These are phyloP conservation scores for Phytophthora citrophthora DNA, from an alignment of 352 stramenopile species.

Conservation along the genomic window DNA sequence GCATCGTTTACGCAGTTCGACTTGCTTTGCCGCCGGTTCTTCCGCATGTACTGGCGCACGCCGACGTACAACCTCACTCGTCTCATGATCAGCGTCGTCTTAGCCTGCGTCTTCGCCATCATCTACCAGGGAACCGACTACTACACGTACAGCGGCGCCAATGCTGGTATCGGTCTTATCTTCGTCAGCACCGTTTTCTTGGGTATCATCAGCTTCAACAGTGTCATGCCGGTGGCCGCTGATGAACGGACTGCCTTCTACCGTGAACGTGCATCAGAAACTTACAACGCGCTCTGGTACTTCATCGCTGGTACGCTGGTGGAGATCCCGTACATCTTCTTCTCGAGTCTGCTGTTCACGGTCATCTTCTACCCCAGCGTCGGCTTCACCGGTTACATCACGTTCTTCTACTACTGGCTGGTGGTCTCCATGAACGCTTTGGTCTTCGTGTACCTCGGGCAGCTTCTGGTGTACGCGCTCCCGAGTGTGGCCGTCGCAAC, in stretches of 20 bases:
- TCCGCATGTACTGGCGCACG: slow-evolving; percentile 77
- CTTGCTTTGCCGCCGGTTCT: slow-evolving; percentile 44
- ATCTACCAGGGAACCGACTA: slow-evolving; percentile 71
- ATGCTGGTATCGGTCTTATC: slow-evolving; percentile 76
- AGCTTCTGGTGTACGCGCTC: slow-evolving; percentile 53
- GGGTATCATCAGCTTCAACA: slow-evolving; percentile 46
- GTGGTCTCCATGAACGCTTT: slow-evolving; percentile 51
- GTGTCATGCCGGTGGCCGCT: slow-evolving; percentile 26
- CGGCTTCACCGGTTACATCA: slow-evolving; percentile 47
- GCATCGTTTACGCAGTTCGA: slow-evolving; percentile 32
- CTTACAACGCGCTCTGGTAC: slow-evolving; percentile 82
- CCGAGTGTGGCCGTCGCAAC: slow-evolving; percentile 48
- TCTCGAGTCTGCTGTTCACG: slow-evolving; percentile 45
- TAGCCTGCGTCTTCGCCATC: slow-evolving; percentile 79
- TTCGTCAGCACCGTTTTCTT: slow-evolving; percentile 89
- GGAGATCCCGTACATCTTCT: slow-evolving; percentile 51
- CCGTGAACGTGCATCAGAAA: slow-evolving; percentile 88
- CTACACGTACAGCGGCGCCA: slow-evolving; percentile 45
- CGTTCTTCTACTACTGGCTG: slow-evolving; percentile 67
- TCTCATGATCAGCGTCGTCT: slow-evolving; percentile 65
- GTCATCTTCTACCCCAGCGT: slow-evolving; percentile 69
- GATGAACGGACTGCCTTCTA: slow-evolving; percentile 70
- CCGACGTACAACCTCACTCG: slow-evolving; percentile 84
- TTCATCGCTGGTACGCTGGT: slow-evolving; percentile 58
- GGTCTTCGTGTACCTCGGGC: slow-evolving; percentile 56